Percentiles rank a stretch among this genome's conserved stretches.
phyloP scores from a whole-genome alignment of 129 eudicot genomes.

The Oenanthe sinensis region DNA sequence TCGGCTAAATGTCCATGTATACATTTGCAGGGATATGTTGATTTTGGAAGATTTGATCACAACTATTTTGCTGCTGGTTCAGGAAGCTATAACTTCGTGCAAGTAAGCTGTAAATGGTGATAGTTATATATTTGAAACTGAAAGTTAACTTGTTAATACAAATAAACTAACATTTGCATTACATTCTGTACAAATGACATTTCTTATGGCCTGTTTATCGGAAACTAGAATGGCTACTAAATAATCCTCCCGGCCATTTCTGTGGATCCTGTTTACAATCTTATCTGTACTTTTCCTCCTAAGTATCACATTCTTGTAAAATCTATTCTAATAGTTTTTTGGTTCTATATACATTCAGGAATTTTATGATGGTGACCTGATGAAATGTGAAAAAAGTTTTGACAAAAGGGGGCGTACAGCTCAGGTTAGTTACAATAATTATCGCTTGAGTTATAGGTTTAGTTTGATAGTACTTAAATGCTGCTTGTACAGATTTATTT shows the following conservation, averaged over 20 bases:
- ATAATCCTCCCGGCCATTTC: background rate
- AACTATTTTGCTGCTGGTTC: slow-evolving; percentile 69
- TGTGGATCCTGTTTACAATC: background rate
- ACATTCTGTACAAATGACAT: background rate
- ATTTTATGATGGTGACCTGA: slow-evolving; percentile 66
- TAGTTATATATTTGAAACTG: background rate
- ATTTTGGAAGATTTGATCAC: slow-evolving; percentile 72
- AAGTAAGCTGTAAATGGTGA: slow-evolving; percentile 40
- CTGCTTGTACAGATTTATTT: background rate
- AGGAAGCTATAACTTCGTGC: slow-evolving; percentile 61
- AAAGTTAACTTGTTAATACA: background rate
- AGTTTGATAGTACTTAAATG: background rate
- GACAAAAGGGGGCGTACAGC: slow-evolving; percentile 92
- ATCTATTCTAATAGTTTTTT: background rate
- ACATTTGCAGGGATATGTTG: slow-evolving; percentile 63
- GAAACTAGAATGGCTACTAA: background rate
- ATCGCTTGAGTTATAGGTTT: background rate
- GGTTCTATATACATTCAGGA: slow-evolving; percentile 35
- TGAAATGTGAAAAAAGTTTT: slow-evolving; percentile 56
- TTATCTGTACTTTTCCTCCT: background rate
- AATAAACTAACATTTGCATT: background rate
- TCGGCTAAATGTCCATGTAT: slow-evolving; percentile 14
- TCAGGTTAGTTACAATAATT: slow-evolving; percentile 38
- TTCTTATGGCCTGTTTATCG: background rate
- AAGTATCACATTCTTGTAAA: background rate